Evolutionary conservation across 257 asterid species (phyloP).

Genomic region (Avicennia marina): DNA sequence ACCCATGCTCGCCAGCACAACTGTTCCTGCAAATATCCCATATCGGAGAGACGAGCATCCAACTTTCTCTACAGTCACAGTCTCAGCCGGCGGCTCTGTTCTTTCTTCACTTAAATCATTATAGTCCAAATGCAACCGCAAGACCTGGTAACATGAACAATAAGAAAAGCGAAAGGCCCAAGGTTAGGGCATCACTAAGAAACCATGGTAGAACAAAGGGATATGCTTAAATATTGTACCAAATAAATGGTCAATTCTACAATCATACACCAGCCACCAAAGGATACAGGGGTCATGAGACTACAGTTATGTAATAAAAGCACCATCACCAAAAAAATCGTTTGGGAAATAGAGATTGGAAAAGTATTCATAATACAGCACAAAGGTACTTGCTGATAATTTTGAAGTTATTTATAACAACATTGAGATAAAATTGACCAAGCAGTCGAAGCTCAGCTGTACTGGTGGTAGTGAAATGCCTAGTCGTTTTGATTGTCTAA

Average conservation of each 20-base stretch:
- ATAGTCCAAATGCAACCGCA: conserved; percentile 67
- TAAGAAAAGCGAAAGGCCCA: not conserved
- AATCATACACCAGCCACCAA: not conserved
- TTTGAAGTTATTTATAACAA: not conserved
- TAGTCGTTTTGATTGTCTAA: not conserved
- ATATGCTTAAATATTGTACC: not conserved
- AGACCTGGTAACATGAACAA: conserved; percentile 34
- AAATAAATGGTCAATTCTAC: no score
- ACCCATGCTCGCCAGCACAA: conserved; percentile 53
- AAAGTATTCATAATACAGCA: not conserved
- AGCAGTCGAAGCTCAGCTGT: no score
- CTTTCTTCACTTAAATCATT: conserved; percentile 23
- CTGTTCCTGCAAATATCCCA: conserved; percentile 66
- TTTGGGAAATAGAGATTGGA: not conserved
- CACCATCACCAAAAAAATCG: no score
- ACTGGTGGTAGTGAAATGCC: not conserved
- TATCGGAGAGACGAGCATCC: conserved; percentile 21
- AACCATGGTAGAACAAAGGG: not conserved
- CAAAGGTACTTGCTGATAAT: not conserved
- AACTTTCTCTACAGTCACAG: conserved; percentile 24
- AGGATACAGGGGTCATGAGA: no score
- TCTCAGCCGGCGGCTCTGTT: conserved; percentile 12
- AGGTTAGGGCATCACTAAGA: not conserved
- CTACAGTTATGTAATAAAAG: no score
- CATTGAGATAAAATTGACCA: not conserved